Percentiles rank a stretch among this genome's conserved stretches.
These are phyloP conservation scores for Talaromyces sp. DNA, from an alignment of 2,329 filamentous ascomycete species.

Conservation along the genomic window DNA sequence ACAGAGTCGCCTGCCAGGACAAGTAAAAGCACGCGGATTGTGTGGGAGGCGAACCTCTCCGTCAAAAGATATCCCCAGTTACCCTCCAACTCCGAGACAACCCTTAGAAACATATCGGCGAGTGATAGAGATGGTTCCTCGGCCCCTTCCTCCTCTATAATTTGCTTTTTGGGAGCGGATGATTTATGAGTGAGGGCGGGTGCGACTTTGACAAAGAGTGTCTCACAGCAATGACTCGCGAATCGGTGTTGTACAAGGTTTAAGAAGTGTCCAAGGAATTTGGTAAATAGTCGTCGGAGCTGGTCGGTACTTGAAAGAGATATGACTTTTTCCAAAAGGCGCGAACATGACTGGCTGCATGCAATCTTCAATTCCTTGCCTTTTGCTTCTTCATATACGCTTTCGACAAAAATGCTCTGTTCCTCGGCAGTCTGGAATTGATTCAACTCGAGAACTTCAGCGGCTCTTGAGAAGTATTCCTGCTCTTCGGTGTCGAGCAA, in stretches of 20 bases:
- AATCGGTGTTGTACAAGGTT: conserved; percentile 92
- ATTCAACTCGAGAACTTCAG: conserved; percentile 85
- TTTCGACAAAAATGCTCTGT: conserved; percentile 67
- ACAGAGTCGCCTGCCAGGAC: conserved; percentile 80
- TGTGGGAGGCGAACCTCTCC: conserved; percentile 85
- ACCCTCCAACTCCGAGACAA: conserved; percentile 82
- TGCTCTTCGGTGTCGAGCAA: conserved; percentile 90
- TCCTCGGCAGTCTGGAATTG: conserved; percentile 77
- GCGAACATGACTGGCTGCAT: conserved; percentile 90
- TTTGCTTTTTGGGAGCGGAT: conserved; percentile 32
- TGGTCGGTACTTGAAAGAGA: conserved; percentile 72
- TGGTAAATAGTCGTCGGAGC: conserved; percentile 80
- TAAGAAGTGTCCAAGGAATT: conserved; percentile 81
- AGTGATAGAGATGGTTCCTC: conserved; percentile 59
- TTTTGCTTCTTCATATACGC: conserved; percentile 78
- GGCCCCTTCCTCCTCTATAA: conserved; percentile 43
- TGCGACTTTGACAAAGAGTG: conserved; percentile 79
- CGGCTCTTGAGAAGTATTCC: conserved; percentile 88
- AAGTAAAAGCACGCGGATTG: conserved; percentile 77
- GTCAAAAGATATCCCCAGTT: conserved; percentile 80
- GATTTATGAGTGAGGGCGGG: conserved; percentile 73
- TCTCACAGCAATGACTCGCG: conserved; percentile 95
- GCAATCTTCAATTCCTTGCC: conserved; percentile 96
- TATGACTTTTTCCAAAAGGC: conserved; percentile 87
- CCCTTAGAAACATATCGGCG: conserved; percentile 79